Evolutionary conservation across 108 stramenopile species (phyloP), one percentile per base, ranked within the genome.

Genomic region (Tribonema minus): DNA sequence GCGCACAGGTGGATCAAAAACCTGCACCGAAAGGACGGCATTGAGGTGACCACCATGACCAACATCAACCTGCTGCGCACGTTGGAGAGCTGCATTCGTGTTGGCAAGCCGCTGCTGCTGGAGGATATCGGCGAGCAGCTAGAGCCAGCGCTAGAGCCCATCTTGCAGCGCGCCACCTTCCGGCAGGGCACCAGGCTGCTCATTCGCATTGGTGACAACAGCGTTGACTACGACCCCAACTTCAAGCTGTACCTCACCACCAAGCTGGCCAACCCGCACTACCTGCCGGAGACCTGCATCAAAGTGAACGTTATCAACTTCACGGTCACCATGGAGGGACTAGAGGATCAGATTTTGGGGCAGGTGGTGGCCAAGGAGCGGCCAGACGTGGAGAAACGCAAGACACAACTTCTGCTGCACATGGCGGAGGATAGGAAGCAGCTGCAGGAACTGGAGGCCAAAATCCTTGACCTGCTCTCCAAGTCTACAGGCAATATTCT

Each of bases 321-420:
- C 68, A 89, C 86, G 28, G 88, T 90, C 81, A 90, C 90, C 23
- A 81, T 76, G 64, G 37, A 54, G 32, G 90, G 90, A 25, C 72
- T 90, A 29, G 90, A 90, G 74, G 90, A 90, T 36, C 90, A 90
- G 73, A 82, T 90, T 0, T 82, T 90, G n/a, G 88, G 88, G 30
- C 79, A 79, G 30, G 83, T 82, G 29, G 88, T 89, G 31, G 70
- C 69, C 0, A 36, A 60, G 15, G 87, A 87, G 68, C 73, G 83
- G 54, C 15, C 84, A 26, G 88, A 81, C 38, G 59, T 89, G 12
- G 88, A 88, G 65, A 64, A 63, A 1, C 70, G 85, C 29, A 68
- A 88, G 23, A 83, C 85, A n/a, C 28, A 78, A 72, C 88, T 88
- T 25, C 72, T 90, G 3, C 69, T 90, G 27, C 83, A 86, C 33